Evolutionary conservation across 257 asterid species (phyloP), one percentile per base, ranked within the genome.

Genomic region (Plectranthus barbatus): DNA sequence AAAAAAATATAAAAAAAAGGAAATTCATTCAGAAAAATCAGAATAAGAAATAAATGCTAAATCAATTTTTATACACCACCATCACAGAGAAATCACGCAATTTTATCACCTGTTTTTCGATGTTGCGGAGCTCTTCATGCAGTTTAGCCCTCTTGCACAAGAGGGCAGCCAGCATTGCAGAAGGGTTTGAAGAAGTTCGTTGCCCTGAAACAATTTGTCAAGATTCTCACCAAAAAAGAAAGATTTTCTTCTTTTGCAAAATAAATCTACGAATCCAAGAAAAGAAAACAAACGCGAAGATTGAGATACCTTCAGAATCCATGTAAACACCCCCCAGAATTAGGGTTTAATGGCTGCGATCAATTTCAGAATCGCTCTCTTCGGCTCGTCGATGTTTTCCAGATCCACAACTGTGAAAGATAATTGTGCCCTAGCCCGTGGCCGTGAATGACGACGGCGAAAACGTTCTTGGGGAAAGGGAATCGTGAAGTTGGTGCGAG

Each of bases 111-210:
- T 90, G 99, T 48, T 90, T 93, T 56, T 93, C 99, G 45, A 90
- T 86, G 75, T 40, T 82, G 15, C 93, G 88, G 58, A 93, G 94
- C 56, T 93, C 97, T 61, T 90, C 97, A 17, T 93, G 95, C 56
- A 93, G 86, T 64, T 87, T 93, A 65, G 90, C 82, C 79, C 97
- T 80, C 76, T 90, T 87, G 54, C 79, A 70, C 42, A 93, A 69
- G 1, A 84, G 82, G 40, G 96, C 77, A 40, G 91, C 77, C 59
- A 87, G 81, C 56, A 85, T 67, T 18, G 92, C 88, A 6, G 97
- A 83, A 42, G 97, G 99, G 68, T 82, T 85, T 34, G 97, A 62
- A 46, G 86, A 61, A 57, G 78, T 44, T 69, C 97, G 77, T 82
- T 87, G 95, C 83, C 97, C 97, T 86, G 77, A 57, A 41, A 21